Evolutionary conservation across 1,139 yeast genomes (phyloP).

Genomic region (Hyphopichia burtonii): DNA sequence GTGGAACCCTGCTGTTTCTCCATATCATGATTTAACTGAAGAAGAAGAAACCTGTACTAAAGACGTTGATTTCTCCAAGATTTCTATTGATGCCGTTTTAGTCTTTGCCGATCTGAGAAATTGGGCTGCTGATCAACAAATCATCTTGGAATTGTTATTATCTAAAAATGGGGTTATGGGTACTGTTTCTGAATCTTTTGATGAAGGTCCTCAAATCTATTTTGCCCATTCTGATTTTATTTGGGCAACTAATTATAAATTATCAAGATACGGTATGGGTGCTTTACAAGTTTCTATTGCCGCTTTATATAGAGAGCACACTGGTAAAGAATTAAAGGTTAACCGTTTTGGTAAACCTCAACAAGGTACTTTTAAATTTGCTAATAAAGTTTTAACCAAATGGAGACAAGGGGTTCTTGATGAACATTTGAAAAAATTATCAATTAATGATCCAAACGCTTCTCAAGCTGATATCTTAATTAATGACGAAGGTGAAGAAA

Average conservation of each 20-base stretch:
- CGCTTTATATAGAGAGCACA: conserved; percentile 76
- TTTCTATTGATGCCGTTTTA: conserved; percentile 65
- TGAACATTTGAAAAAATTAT: conserved; percentile 61
- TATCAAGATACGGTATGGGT: conserved; percentile 86
- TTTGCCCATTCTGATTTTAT: conserved; percentile 88
- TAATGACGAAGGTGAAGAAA: conserved; percentile 49
- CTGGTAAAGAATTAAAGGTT: conserved; percentile 74
- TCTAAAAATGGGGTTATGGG: conserved; percentile 83
- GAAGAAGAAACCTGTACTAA: conserved; percentile 59
- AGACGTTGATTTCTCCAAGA: conserved; percentile 64
- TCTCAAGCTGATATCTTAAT: conserved; percentile 47
- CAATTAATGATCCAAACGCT: conserved; percentile 46
- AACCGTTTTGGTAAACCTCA: conserved; percentile 85
- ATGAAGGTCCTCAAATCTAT: conserved; percentile 78
- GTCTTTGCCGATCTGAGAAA: conserved; percentile 83
- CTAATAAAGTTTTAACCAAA: conserved; percentile 67
- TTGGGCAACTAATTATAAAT: conserved; percentile 83
- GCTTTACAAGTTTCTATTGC: conserved; percentile 84
- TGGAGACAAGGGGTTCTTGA: conserved; percentile 82
- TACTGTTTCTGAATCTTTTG: conserved; percentile 63
- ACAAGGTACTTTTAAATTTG: conserved; percentile 77
- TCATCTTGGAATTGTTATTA: conserved; percentile 71
- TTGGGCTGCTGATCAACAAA: conserved; percentile 91
- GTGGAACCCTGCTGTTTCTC: conserved; percentile 84
- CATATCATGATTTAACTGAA: conserved; percentile 72